Conservation (phyloP, 108 stramenopile genomes). For the Conticribra guillardii region DNA sequence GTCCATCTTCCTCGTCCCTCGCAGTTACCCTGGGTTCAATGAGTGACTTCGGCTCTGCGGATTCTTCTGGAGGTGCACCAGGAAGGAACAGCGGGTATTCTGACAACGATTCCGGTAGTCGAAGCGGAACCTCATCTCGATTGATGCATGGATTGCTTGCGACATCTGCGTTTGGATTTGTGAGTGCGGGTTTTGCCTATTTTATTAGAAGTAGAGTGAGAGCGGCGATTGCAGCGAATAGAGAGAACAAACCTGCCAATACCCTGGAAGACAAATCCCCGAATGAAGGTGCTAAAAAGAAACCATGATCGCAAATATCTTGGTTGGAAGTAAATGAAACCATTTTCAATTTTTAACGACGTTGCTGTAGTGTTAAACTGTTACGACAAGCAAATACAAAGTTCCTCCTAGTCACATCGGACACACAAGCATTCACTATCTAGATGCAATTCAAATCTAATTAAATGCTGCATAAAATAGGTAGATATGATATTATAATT, state of each 20-base stretch:
- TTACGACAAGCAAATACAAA: too few species aligned
- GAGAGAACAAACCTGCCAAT: slow-evolving; percentile 11
- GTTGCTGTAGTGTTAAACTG: too few species aligned
- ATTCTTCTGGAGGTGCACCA: neutral
- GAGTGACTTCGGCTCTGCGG: too few species aligned
- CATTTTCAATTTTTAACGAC: too few species aligned
- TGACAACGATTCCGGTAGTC: slow-evolving; percentile 9
- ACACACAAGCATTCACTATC: too few species aligned
- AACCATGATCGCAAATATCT: neutral
- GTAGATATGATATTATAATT: too few species aligned
- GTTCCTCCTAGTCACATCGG: too few species aligned
- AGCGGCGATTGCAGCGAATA: slow-evolving; percentile 29
- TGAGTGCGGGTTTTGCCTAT: slow-evolving; percentile 43
- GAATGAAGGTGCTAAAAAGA: neutral
- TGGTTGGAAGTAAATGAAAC: too few species aligned
- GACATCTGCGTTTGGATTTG: slow-evolving; percentile 45
- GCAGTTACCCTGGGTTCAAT: slow-evolving; percentile 4
- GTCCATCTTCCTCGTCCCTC: neutral
- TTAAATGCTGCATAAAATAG: too few species aligned
- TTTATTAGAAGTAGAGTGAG: slow-evolving; percentile 45
- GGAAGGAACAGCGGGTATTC: neutral
- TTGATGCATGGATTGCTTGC: slow-evolving; percentile 41
- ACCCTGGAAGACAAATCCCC: neutral
- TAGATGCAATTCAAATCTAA: too few species aligned
- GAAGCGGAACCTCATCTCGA: slow-evolving; percentile 1